These are phyloP conservation scores for Penicillium mononematosum DNA, from an alignment of 495 filamentous ascomycete species.

Conservation along the genomic window DNA sequence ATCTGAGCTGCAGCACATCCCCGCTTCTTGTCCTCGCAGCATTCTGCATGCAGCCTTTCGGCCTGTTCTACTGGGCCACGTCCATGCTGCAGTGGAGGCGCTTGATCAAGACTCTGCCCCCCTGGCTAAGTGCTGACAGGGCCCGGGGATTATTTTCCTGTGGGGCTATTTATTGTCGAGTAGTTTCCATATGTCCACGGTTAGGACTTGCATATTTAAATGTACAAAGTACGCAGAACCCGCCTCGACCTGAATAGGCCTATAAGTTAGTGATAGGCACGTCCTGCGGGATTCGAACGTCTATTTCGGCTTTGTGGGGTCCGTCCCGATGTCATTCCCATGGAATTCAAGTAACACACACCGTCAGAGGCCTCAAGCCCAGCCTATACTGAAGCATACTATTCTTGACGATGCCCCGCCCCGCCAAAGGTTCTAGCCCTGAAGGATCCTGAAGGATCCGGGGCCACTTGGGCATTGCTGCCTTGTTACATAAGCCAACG, in stretches of 20 bases:
- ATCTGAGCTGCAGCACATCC: constrained; percentile 8
- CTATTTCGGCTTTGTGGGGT: neutral
- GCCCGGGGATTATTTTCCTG: neutral
- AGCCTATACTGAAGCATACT: neutral
- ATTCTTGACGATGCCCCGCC: neutral
- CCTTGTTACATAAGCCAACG: neutral
- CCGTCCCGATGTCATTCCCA: neutral
- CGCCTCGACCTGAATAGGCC: neutral
- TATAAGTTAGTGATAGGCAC: neutral
- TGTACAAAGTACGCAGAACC: neutral
- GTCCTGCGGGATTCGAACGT: neutral
- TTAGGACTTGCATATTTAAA: neutral
- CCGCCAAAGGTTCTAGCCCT: no score
- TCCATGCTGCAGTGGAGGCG: constrained; percentile 7
- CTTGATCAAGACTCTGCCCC: constrained; percentile 19
- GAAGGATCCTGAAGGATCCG: no score
- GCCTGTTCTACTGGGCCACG: neutral
- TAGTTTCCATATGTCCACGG: neutral
- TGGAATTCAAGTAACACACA: neutral
- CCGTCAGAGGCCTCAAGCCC: neutral
- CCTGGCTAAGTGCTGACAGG: constrained; percentile 19
- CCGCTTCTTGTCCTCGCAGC: constrained; percentile 6
- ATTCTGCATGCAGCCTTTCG: neutral
- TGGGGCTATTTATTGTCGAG: constrained; percentile 3
- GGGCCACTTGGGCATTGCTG: neutral